A percentile compares a stretch with the other conserved stretches of the same genome.
Conservation (phyloP, 176 grass and related monocot genomes). For the Ampelocalamus luodianensis region DNA sequence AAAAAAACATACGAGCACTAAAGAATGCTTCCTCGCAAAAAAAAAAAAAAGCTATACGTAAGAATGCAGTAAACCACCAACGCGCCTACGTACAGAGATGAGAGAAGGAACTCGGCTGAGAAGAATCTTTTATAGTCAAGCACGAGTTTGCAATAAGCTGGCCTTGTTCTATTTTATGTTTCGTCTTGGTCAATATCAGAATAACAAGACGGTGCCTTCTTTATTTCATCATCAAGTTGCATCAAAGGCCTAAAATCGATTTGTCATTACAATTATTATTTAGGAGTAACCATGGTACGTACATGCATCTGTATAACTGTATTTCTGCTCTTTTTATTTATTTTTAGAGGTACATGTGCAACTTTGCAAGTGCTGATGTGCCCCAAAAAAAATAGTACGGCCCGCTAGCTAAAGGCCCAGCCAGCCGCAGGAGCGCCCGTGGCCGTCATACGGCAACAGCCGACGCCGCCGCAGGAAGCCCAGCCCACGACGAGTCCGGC, state of each 20-base stretch:
- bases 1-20: not conserved
- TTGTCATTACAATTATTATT: not conserved
- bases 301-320: not conserved
- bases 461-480: not conserved
- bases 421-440: not conserved
- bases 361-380: no score
- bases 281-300: not conserved
- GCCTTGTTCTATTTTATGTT: constrained; percentile 24
- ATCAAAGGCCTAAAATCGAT: not conserved
- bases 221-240: constrained; percentile 3
- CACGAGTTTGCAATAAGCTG: constrained; percentile 28
- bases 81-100: not conserved
- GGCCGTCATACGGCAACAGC: not conserved
- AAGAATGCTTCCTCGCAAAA: not conserved
- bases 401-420: not conserved
- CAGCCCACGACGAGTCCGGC: not conserved
- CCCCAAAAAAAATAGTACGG: no score
- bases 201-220: not conserved
- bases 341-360: no score
- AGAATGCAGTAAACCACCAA: not conserved
- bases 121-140: constrained; percentile 1
- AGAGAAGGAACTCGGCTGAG: not conserved
- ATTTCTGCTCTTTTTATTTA: not conserved
- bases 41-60: not conserved
- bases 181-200: not conserved